Evolutionary conservation across 192 early-diverging fungal species (phyloP).

Genomic region (Linderina pennispora): DNA sequence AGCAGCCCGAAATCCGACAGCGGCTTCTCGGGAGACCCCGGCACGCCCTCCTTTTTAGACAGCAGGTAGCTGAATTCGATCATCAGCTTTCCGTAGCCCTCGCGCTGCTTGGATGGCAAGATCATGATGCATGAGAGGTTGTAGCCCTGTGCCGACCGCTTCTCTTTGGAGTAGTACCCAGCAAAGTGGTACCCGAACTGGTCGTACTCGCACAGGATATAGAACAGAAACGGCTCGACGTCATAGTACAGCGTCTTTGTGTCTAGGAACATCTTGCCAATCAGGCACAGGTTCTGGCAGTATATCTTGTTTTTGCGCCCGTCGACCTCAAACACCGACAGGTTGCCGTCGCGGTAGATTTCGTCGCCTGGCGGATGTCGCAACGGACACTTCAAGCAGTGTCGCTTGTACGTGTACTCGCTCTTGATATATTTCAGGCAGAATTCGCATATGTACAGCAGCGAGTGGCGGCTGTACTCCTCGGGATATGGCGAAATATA

Average conservation of each 20-base stretch:
- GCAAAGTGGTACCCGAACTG: slow-evolving; percentile 78
- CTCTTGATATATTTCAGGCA: slow-evolving; percentile 98
- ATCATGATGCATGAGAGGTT: slow-evolving; percentile 95
- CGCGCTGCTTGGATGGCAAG: slow-evolving; percentile 80
- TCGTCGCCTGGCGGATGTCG: slow-evolving; percentile 93
- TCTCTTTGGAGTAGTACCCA: slow-evolving; percentile 98
- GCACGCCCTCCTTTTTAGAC: slow-evolving; percentile 64
- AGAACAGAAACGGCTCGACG: slow-evolving; percentile 96
- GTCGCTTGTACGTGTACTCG: slow-evolving; percentile 70
- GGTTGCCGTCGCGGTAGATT: slow-evolving; percentile 84
- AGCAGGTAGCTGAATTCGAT: slow-evolving; percentile 92
- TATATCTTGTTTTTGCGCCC: slow-evolving; percentile 97
- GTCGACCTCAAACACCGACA: slow-evolving; percentile 95
- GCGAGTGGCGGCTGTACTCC: slow-evolving; percentile 80
- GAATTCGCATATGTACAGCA: slow-evolving; percentile 90
- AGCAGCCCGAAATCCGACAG: slow-evolving; percentile 83
- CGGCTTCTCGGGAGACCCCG: slow-evolving; percentile 87
- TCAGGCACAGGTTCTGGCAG: slow-evolving; percentile 93
- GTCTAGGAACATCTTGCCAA: slow-evolving; percentile 96
- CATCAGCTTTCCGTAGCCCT: slow-evolving; percentile 87
- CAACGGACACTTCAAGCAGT: slow-evolving; percentile 77
- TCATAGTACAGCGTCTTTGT: slow-evolving; percentile 98
- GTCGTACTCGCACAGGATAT: slow-evolving; percentile 78
- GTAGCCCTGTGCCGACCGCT: slow-evolving; percentile 71
- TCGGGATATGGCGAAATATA: slow-evolving; percentile 94